Base-by-base conservation (phyloP, 2,329 filamentous ascomycete species). In the Colletotrichum plurivorum region DNA sequence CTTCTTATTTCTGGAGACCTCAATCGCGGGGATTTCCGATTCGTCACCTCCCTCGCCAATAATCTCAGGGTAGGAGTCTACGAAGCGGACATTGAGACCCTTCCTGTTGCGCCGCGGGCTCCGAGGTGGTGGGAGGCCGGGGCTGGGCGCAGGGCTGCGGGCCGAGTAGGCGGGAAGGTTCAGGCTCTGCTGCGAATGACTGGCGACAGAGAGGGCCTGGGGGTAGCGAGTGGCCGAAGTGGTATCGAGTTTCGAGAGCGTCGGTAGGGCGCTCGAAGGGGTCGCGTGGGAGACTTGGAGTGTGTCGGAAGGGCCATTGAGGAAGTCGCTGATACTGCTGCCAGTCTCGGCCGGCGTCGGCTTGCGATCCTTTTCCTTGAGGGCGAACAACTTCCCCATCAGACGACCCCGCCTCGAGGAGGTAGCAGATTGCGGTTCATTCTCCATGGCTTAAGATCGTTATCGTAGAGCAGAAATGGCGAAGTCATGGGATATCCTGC, bases 21-120 rank as follows among this genome's bases (percentile, higher is more conserved):
- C 92, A 20, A 89, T 84, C 2, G 90, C 88, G 2, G 93, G 93
- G 9, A 87, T 83, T 62, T 93, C 90, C 63, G 92, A 92, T 78
- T 97, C 94, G 76, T 98, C 95, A 41, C 95, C 95, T 67, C 95
- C 95, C 79, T 95, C 92, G 54, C 95, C 95, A 76, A 98, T 98
- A 71, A 97, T 81, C 54, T 94, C 92, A 7, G 95, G 94, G 63
- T 87, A 85, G 10, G 86, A 87, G 73, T 93, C 89, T 60, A 87
- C 88, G 75, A 98, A 98, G 64, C 86, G 89, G 43, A 98, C 95
- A 5, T 84, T 84, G 70, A 96, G 83, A 10, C 92, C 92, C 79
- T 93, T 93, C 76, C 87, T 89, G 58, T 81, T 84, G 25, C 81
- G 81, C 22, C 81, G 82, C 31, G 84, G 82, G 71, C 82, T 86